Base-by-base conservation (phyloP, 2,329 filamentous ascomycete genomes). In the Fonsecaea monophora region DNA sequence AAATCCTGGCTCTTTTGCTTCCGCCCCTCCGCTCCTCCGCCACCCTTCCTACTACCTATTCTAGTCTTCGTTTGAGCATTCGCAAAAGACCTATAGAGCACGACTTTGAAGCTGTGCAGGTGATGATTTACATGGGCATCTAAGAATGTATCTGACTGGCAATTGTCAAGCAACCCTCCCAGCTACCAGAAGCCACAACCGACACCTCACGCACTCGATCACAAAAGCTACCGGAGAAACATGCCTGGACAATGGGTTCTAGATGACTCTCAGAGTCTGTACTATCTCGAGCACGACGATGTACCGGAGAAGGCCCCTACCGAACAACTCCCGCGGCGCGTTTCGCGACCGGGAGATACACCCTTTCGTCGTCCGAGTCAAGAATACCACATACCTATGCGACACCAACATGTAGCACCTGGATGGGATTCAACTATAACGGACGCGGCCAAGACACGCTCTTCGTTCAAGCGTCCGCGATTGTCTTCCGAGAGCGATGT, bases 201-300 rank as follows among this genome's bases (percentile, higher is more conserved):
- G n/a, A 13, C 12, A 15, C 38, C 12, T 18, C 38, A 4, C 12
- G 15, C 38, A 15, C 5, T 18, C 30, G 45, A 50, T 25, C 45
- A 50, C 45, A 4, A 21, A 18, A 32, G n/a, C 6, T 55, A 32
- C 1, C 38, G 3, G 3, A n/a, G 40, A n/a, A 63, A 25, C 3
- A 63, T 63, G 61, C 38, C 61, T 30, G 61, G 61, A 13, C 53
- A 57, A 53, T 63, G 61, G 61, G 38, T 63, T 30, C 53, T 53
- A 30, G 61, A 63, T n/a, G 61, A 63, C 21, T 45, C n/a, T 25
- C 61, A 56, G 4, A 63, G 61, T 40, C 42, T 63, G 9, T 63
- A 63, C 32, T 63, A 50, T 21, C 25, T 57, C 7, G 61, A 63
- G 4, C 32, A 34, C 34, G 59, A 57, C 35, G 61, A 57, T 25